Percentiles rank a stretch among this genome's conserved stretches.
phyloP scores from a whole-genome alignment of 2,329 filamentous ascomycete genomes.

The Coniochaeta sp. region DNA sequence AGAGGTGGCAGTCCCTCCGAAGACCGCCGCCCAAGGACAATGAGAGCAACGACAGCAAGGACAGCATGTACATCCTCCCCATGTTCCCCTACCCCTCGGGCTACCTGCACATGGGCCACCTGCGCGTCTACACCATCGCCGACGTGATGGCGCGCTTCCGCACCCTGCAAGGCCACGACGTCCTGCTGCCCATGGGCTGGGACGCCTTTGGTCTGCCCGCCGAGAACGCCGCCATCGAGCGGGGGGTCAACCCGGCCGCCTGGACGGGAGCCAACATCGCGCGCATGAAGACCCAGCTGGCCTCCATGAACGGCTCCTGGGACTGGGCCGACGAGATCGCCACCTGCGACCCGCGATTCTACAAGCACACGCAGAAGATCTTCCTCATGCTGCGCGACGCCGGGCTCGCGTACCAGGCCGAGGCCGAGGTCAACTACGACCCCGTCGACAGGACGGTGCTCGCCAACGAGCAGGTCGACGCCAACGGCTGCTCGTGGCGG shows the following conservation, averaged over 20 bases:
- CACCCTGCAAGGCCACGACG: conserved; percentile 64
- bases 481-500: conserved; percentile 78
- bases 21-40: conserved; percentile 6
- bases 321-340: conserved; percentile 77
- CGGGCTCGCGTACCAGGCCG: conserved; percentile 74
- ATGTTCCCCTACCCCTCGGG: conserved; percentile 96
- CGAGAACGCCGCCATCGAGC: conserved; percentile 84
- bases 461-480: conserved; percentile 89
- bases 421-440: conserved; percentile 84
- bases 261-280: conserved; percentile 80
- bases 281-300: conserved; percentile 77
- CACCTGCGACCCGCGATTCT: conserved; percentile 79
- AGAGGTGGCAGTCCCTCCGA: conserved; percentile 28
- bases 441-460: conserved; percentile 84
- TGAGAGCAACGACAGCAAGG: conserved; percentile 20
- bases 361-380: conserved; percentile 81
- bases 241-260: conserved; percentile 65
- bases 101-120: conserved; percentile 76
- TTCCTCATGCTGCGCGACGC: conserved; percentile 70
- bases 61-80: conserved; percentile 63
- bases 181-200: conserved; percentile 89
- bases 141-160: conserved; percentile 76
- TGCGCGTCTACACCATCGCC: conserved; percentile 85
- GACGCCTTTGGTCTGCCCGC: conserved; percentile 87
- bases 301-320: conserved; percentile 73